Percentiles rank a stretch among this genome's conserved stretches.
phyloP scores from a whole-genome alignment of 495 filamentous ascomycete genomes.

The Podospora didyma region DNA sequence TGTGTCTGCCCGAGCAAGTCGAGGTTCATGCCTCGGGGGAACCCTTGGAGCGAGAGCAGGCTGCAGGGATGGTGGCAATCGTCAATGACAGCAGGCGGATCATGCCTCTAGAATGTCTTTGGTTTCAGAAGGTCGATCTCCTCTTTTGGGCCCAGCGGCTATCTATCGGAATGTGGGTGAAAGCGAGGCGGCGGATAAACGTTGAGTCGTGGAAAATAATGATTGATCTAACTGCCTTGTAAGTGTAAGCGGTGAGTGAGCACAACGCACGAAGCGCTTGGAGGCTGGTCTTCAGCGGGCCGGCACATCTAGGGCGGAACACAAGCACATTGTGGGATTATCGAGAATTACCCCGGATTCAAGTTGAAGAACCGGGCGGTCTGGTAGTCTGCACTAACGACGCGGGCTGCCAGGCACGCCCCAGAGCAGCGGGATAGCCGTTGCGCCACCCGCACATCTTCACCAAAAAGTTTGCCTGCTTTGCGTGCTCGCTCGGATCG shows the following conservation, averaged over 20 bases:
- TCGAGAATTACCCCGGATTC: too few relatives aligned
- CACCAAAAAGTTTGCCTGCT: too few relatives aligned
- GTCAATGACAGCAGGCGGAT: neutral
- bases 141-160: slow-evolving; percentile 6
- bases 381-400: too few relatives aligned
- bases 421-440: too few relatives aligned
- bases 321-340: neutral
- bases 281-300: neutral
- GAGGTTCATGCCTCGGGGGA: slow-evolving; percentile 2
- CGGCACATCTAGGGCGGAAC: neutral
- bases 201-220: too few relatives aligned
- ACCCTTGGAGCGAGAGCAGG: slow-evolving; percentile 3
- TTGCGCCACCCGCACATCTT: too few relatives aligned
- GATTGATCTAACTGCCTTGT: too few relatives aligned
- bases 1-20: slow-evolving; percentile 6
- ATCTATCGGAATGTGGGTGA: neutral
- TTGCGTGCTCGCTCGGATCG: too few relatives aligned
- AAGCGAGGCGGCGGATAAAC: neutral
- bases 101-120: neutral
- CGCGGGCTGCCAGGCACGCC: too few relatives aligned
- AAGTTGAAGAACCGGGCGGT: too few relatives aligned
- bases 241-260: too few relatives aligned
- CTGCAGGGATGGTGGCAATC: slow-evolving; percentile 10
- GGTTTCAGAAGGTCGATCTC: slow-evolving; percentile 17
- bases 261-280: too few relatives aligned